A percentile compares a stretch with the other conserved stretches of the same genome.
phyloP scores from a whole-genome alignment of 2,329 filamentous ascomycete genomes.

The Diaporthe vaccinii region DNA sequence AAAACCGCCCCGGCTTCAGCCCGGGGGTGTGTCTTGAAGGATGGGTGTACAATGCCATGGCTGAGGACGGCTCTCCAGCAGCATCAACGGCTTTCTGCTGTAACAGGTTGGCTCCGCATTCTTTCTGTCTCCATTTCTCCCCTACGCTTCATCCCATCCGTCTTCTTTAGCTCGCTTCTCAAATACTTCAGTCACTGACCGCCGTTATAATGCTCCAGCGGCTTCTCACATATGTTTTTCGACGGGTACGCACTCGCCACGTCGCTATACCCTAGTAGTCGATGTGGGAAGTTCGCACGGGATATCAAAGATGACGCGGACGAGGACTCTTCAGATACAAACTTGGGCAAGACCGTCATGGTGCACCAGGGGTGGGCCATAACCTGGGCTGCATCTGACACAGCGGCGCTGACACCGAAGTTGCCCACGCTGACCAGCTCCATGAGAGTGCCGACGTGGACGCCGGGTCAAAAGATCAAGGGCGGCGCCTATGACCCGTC shows the following conservation, averaged over 20 bases:
- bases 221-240: not conserved
- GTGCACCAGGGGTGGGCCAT: not conserved
- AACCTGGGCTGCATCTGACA: conserved; percentile 17
- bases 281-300: not conserved
- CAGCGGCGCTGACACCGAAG: conserved; percentile 3
- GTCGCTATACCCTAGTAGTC: not conserved
- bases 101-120: not conserved
- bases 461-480: not conserved
- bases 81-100: conserved; percentile 3
- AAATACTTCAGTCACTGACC: not conserved
- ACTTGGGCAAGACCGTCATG: not conserved
- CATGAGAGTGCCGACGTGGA: conserved; percentile 1
- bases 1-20: conserved; percentile 9
- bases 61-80: not conserved
- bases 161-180: not conserved
- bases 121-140: not conserved
- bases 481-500: not conserved
- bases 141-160: not conserved
- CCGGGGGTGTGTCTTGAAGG: conserved; percentile 1
- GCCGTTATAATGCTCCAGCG: not conserved
- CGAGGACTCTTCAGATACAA: not conserved
- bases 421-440: not conserved
- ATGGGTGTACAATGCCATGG: conserved; percentile 10
- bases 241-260: not conserved
- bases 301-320: not conserved